These are phyloP conservation scores for Aspergillus texensis DNA, from an alignment of 2,329 filamentous ascomycete species.

Conservation along the genomic window DNA sequence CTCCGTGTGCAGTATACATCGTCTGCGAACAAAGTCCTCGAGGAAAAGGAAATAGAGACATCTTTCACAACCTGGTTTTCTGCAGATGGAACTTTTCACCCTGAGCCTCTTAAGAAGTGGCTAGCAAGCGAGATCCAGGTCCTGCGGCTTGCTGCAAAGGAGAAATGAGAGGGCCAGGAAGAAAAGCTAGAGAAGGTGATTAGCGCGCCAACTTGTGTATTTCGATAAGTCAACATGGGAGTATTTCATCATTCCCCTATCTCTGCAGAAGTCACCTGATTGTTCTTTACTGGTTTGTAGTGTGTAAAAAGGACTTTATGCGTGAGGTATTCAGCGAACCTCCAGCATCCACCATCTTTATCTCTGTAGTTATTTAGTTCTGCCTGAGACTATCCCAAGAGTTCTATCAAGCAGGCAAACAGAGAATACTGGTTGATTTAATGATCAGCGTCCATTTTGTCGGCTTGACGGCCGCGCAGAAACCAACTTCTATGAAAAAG, in stretches of 20 bases:
- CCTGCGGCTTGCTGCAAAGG: constrained; percentile 52
- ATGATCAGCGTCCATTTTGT: neutral
- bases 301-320: neutral
- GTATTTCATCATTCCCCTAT: neutral
- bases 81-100: constrained; percentile 60
- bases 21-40: constrained; percentile 40
- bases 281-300: neutral
- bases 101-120: constrained; percentile 65
- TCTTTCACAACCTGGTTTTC: constrained; percentile 65
- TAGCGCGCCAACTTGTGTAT: neutral
- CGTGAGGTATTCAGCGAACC: neutral
- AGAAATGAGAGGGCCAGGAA: constrained; percentile 32
- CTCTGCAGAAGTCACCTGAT: neutral
- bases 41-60: constrained; percentile 55
- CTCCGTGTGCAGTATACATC: constrained; percentile 61
- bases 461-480: neutral
- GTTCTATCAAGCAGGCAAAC: neutral
- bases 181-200: neutral
- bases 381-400: neutral
- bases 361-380: neutral
- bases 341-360: neutral
- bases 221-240: neutral
- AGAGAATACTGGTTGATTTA: no score
- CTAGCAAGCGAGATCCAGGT: constrained; percentile 60
- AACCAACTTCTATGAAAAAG: neutral